These are phyloP conservation scores for Vitellaria paradoxa DNA, from an alignment of 179 eudicot genomes.

Conservation along the genomic window DNA sequence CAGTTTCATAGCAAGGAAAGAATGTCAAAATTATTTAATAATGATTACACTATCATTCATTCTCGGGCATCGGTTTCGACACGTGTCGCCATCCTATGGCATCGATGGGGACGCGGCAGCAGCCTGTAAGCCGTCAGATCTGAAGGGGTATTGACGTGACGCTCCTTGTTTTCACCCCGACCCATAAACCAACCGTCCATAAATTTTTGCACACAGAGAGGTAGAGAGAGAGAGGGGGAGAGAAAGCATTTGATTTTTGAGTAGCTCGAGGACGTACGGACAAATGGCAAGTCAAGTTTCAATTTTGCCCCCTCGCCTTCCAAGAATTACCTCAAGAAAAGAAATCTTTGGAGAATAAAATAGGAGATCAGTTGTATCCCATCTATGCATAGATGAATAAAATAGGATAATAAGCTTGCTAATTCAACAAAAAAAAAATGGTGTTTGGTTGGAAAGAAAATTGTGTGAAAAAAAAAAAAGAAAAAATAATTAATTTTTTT, in stretches of 20 bases:
- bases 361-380: too few species aligned
- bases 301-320: not conserved
- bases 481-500: too few species aligned
- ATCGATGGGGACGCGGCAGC: constrained; percentile 9
- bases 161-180: constrained; percentile 8
- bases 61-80: constrained; percentile 24
- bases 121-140: constrained; percentile 37
- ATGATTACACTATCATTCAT: constrained; percentile 76
- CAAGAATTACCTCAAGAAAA: not conserved
- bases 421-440: too few species aligned
- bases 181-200: not conserved
- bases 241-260: constrained; percentile 13
- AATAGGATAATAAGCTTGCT: too few species aligned
- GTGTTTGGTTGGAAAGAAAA: too few species aligned
- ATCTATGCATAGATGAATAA: too few species aligned
- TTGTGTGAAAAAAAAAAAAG: too few species aligned
- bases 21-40: constrained; percentile 66
- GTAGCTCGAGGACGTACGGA: constrained; percentile 46
- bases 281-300: not conserved
- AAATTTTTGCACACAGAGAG: not conserved
- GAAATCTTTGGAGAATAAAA: too few species aligned
- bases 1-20: constrained; percentile 19
- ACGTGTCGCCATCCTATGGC: constrained; percentile 41
- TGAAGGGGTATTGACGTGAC: too few species aligned
- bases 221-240: constrained; percentile 9